A percentile compares a stretch with the other conserved stretches of the same genome.
phyloP scores from a whole-genome alignment of 345 rosid species.

The Stellera chamaejasme region DNA sequence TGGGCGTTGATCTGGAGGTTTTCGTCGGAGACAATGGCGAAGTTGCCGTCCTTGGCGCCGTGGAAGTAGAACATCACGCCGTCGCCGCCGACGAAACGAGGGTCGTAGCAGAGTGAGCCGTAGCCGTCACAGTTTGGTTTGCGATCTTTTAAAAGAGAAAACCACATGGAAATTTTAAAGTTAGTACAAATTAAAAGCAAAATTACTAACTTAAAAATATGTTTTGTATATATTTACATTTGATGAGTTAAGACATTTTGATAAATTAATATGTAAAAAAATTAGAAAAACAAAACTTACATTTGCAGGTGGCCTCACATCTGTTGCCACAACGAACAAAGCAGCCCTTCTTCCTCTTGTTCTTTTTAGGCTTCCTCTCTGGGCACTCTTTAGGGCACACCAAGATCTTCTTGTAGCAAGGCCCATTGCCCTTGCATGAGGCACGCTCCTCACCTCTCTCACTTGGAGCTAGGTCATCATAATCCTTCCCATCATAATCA shows the following conservation, averaged over 20 bases:
- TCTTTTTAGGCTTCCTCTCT: constrained; percentile 48
- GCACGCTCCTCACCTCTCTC: constrained; percentile 42
- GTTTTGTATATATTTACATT: not conserved
- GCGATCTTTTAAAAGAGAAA: constrained; percentile 21
- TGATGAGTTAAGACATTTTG: not conserved
- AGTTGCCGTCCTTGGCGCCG: constrained; percentile 53
- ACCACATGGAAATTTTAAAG: not conserved
- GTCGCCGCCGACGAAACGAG: constrained; percentile 73
- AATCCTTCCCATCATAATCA: constrained; percentile 46
- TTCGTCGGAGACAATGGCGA: constrained; percentile 54
- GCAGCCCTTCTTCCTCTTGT: constrained; percentile 55
- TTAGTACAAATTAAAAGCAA: not conserved
- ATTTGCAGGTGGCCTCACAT: constrained; percentile 81
- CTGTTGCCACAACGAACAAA: constrained; percentile 68
- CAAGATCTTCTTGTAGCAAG: constrained; percentile 38
- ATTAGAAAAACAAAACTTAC: constrained; percentile 25
- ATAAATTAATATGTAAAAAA: not conserved
- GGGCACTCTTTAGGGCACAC: constrained; percentile 67
- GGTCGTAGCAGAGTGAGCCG: constrained; percentile 72
- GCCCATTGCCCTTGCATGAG: constrained; percentile 47
- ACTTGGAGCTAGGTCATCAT: constrained; percentile 19
- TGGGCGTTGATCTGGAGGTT: constrained; percentile 67
- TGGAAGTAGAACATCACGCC: constrained; percentile 84
- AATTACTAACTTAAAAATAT: not conserved
- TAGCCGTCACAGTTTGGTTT: constrained; percentile 44